phyloP scores from a whole-genome alignment of 2,329 filamentous ascomycete genomes.

The Lasiodiplodia hormozganensis region DNA sequence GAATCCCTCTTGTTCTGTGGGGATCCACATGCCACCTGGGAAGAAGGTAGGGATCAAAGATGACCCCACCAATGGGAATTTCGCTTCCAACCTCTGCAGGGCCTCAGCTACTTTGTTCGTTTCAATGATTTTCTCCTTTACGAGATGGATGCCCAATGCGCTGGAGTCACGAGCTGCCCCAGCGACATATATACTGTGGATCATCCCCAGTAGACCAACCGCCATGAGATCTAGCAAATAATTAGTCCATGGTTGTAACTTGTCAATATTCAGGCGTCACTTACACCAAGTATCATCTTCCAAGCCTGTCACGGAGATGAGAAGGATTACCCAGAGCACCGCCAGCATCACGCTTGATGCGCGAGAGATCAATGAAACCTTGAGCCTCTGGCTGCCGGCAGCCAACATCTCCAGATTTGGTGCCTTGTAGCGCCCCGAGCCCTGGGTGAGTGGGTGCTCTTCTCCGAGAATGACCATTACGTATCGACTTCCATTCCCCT shows the following conservation, averaged over 20 bases:
- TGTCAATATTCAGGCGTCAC: background rate
- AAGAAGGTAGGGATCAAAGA: background rate
- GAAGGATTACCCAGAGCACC: background rate
- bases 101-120: background rate
- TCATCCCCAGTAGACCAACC: background rate
- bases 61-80: background rate
- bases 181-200: background rate
- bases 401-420: background rate
- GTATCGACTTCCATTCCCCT: background rate
- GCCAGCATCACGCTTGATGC: background rate
- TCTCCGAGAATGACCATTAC: background rate
- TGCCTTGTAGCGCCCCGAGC: background rate
- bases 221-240: background rate
- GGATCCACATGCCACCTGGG: background rate
- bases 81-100: background rate
- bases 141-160: background rate
- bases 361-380: background rate
- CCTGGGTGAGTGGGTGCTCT: too few species aligned
- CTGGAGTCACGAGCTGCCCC: background rate
- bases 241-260: background rate
- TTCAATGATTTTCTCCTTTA: background rate
- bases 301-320: background rate
- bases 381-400: background rate
- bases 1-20: background rate
- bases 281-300: conserved; percentile 1